Evolutionary conservation across 768 basidiomycete genomes (phyloP), one percentile per base, ranked within the genome.

Genomic region (Trametes coccinea): DNA sequence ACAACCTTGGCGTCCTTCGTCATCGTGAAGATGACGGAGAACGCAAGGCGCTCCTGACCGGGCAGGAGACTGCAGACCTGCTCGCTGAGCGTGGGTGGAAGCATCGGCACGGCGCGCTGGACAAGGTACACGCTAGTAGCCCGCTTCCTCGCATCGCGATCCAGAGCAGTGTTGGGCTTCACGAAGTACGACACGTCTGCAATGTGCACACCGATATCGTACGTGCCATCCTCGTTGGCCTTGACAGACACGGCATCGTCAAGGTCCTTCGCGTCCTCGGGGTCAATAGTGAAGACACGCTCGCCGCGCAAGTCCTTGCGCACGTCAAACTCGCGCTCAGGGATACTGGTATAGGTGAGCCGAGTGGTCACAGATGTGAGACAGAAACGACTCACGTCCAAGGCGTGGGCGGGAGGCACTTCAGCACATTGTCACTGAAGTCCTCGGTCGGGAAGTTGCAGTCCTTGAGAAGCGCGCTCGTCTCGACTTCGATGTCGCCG

Each of bases 381-480:
- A 53, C 74, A 65, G 66, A 56, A 80, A 63, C 66, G 56, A 81
- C 89, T 76, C 72, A 93, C 89, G 82, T 85, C 95, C 95, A 99
- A 13, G 97, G 97, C 63, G 92, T 83, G 27, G 97, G 97, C 50
- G 97, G 97, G 29, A 98, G 77, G 72, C 97, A 98, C 75, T 98
- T 98, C 64, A 94, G 71, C 27, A 98, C 95, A 69, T 91, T 91
- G 49, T 99, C 97, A 8, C 89, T 85, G 76, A 99, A 99, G 64
- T 98, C 97, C 74, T 96, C 95, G 0, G 93, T 92, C 2, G 96
- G 93, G 87, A 98, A 98, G 76, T 98, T 98, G 81, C 95, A 98
- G 74, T 99, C 97, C 75, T 98, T 98, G 66, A 99, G 80, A 61
- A 99, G 79, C 7, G 97, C 97, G 63, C 93, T 95, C 4, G 96